Conservation (phyloP, 2,329 filamentous ascomycete genomes). For the Trematosphaeria pertusa region DNA sequence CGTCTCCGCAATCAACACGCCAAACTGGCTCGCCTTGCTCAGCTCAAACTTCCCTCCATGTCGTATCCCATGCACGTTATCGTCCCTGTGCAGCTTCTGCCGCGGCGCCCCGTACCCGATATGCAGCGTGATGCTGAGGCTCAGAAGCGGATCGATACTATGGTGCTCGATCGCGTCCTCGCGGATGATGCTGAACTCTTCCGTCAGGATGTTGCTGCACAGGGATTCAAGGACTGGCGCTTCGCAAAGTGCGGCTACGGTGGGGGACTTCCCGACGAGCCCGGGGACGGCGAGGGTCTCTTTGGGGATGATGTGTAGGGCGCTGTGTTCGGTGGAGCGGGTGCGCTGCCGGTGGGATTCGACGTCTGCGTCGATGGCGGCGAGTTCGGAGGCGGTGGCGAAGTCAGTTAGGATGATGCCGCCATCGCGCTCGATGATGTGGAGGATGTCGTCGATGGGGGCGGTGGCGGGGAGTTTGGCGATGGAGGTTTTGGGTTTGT, state of each 20-base stretch:
- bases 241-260: conserved; percentile 30
- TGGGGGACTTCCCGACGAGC: conserved; percentile 40
- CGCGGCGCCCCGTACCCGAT: conserved; percentile 39
- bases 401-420: conserved; percentile 42
- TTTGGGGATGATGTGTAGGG: conserved; percentile 27
- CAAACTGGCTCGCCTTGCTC: conserved; percentile 30
- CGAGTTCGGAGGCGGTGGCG: conserved; percentile 27
- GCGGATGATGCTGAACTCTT: not conserved
- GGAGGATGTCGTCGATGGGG: conserved; percentile 38
- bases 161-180: not conserved
- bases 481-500: conserved; percentile 20
- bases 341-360: conserved; percentile 11
- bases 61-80: conserved; percentile 37
- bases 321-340: conserved; percentile 11
- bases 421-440: conserved; percentile 41
- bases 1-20: conserved; percentile 36
- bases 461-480: conserved; percentile 28
- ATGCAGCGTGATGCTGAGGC: conserved; percentile 34
- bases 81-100: conserved; percentile 41
- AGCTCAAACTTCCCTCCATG: conserved; percentile 25
- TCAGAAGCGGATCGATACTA: conserved; percentile 32
- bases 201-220: not conserved
- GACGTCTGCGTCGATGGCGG: conserved; percentile 30
- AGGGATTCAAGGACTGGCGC: not conserved
- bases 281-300: conserved; percentile 34